A percentile compares a stretch with the other conserved stretches of the same genome.
Evolutionary conservation across 208 protist genomes (phyloP).

Genomic region (Phytomonas sp.): DNA sequence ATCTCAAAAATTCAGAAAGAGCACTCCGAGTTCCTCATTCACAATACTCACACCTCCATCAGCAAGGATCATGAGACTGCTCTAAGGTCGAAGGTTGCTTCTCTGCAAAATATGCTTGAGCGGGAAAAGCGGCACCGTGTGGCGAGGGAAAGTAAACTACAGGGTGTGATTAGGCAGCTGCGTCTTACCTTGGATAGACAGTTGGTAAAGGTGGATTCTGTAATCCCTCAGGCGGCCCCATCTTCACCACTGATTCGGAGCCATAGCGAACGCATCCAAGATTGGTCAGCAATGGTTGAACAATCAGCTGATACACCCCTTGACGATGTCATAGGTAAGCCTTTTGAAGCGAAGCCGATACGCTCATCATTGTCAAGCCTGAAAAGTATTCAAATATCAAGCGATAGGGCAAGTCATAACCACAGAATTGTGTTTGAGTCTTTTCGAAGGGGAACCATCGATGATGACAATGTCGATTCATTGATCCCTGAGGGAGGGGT

Average conservation of each 20-base stretch:
- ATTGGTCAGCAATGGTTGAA: background rate
- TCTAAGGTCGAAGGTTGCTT: slow-evolving; percentile 19
- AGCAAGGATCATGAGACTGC: slow-evolving; percentile 11
- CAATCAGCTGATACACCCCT: background rate
- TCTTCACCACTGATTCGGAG: background rate
- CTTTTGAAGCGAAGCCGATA: background rate
- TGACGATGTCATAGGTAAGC: background rate
- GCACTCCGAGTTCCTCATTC: slow-evolving; percentile 9
- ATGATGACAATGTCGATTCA: background rate
- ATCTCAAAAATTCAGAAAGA: slow-evolving; percentile 37
- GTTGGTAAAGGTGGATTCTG: background rate
- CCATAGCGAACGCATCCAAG: background rate
- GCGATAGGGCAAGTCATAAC: background rate
- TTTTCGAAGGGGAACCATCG: background rate
- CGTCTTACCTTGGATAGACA: slow-evolving; percentile 12
- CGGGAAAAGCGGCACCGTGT: slow-evolving; percentile 25
- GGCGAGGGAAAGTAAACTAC: slow-evolving; percentile 22
- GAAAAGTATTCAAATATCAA: background rate
- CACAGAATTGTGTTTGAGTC: background rate
- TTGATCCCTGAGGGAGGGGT: background rate
- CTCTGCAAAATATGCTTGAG: slow-evolving; percentile 32
- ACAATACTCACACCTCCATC: background rate
- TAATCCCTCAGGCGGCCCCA: background rate
- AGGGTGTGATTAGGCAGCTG: slow-evolving; percentile 23
- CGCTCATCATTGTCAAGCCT: background rate